phyloP scores from a whole-genome alignment of 768 basidiomycete genomes.

The Guyanaporus albipodus region DNA sequence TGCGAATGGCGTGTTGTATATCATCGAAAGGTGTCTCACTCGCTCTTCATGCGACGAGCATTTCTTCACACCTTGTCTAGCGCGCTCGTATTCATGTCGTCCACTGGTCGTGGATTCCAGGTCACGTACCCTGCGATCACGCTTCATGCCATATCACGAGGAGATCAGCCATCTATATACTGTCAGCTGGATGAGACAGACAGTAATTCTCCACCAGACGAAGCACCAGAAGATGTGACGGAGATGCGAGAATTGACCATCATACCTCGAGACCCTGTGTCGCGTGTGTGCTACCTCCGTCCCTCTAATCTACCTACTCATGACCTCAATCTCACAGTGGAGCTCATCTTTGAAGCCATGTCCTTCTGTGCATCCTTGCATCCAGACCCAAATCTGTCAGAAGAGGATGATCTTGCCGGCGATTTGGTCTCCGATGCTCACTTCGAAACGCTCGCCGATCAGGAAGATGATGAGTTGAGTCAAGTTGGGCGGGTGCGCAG shows the following conservation, averaged over 20 bases:
- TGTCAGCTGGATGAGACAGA: conserved; percentile 86
- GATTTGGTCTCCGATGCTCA: conserved; percentile 49
- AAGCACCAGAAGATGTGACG: conserved; percentile 34
- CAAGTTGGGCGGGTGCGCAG: conserved; percentile 93
- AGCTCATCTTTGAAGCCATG: conserved; percentile 81
- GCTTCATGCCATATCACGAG: conserved; percentile 86
- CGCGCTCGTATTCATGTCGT: conserved; percentile 72
- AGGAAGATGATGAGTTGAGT: conserved; percentile 69
- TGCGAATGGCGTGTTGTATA: conserved; percentile 66
- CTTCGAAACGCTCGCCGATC: conserved; percentile 50
- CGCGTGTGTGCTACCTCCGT: conserved; percentile 47
- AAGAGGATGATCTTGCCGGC: conserved; percentile 47
- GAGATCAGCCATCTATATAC: conserved; percentile 73
- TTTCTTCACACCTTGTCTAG: conserved; percentile 35
- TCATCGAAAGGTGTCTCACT: conserved; percentile 73
- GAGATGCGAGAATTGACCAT: conserved; percentile 82
- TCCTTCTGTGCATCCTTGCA: conserved; percentile 83
- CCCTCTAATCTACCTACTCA: not conserved
- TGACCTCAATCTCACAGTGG: conserved; percentile 46
- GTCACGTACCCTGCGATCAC: conserved; percentile 88
- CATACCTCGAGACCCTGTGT: conserved; percentile 51
- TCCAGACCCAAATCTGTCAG: conserved; percentile 53
- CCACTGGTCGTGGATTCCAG: conserved; percentile 69
- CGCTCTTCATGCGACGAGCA: not conserved
- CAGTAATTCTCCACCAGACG: conserved; percentile 32